Percentiles rank a stretch among this genome's conserved stretches.
phyloP scores from a whole-genome alignment of 768 basidiomycete genomes.

The Pleurotus citrinopileatus region DNA sequence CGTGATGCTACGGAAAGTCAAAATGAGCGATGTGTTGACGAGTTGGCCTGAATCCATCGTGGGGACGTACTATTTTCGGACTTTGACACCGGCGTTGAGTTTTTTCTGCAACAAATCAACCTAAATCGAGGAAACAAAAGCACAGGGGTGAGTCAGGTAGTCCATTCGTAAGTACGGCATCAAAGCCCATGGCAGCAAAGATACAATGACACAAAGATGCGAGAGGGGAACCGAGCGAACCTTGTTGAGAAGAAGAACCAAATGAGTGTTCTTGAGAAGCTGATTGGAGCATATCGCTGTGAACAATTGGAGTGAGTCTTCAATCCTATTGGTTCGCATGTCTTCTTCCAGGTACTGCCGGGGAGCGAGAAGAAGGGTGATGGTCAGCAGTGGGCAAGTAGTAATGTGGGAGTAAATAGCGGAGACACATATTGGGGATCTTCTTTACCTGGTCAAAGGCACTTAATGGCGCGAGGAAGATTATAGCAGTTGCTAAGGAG shows the following conservation, averaged over 20 bases:
- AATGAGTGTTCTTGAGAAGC: slow-evolving; percentile 67
- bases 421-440: slow-evolving; percentile 12
- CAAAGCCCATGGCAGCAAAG: background rate
- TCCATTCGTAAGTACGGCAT: background rate
- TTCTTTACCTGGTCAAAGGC: slow-evolving; percentile 86
- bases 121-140: slow-evolving; percentile 31
- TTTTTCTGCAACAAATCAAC: slow-evolving; percentile 74
- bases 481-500: slow-evolving; percentile 70
- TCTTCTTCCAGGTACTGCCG: slow-evolving; percentile 85
- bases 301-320: slow-evolving; percentile 80
- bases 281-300: slow-evolving; percentile 73
- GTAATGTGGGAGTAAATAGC: background rate
- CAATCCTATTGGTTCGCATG: slow-evolving; percentile 71
- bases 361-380: slow-evolving; percentile 2
- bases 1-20: slow-evolving; percentile 51
- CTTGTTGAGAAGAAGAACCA: slow-evolving; percentile 80
- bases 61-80: slow-evolving; percentile 75
- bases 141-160: background rate
- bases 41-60: background rate
- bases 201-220: background rate
- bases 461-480: slow-evolving; percentile 83
- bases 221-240: slow-evolving; percentile 31
- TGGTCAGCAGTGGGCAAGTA: background rate
- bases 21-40: background rate
- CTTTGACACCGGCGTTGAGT: slow-evolving; percentile 60